Conservation (phyloP, 148 eudicot genomes). For the Bassia scoparia region DNA sequence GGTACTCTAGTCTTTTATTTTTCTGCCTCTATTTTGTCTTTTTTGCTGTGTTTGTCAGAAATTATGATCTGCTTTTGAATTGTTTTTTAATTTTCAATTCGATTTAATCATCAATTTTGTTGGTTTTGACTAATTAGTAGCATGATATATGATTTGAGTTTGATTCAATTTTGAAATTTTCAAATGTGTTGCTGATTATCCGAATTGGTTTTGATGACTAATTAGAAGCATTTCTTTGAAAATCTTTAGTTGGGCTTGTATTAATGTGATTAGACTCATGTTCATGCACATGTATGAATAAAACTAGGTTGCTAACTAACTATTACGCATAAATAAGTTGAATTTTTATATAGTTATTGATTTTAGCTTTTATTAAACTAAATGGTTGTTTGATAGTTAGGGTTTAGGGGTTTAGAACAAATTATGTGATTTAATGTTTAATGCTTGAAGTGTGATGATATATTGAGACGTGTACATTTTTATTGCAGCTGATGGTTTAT, state of each 20-base stretch:
- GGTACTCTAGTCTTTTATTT: slow-evolving; percentile 35
- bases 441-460: neutral
- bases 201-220: too few relatives aligned
- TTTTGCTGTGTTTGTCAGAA: neutral
- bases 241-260: neutral
- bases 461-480: slow-evolving; percentile 5
- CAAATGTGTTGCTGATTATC: too few relatives aligned
- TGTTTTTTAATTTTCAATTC: too few relatives aligned
- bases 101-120: too few relatives aligned
- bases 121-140: neutral
- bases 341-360: too few relatives aligned
- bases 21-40: neutral
- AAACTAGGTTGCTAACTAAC: neutral
- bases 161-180: too few relatives aligned
- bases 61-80: slow-evolving; percentile 20
- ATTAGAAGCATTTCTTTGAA: neutral
- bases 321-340: neutral
- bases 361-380: neutral
- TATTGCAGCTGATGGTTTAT: slow-evolving; percentile 81
- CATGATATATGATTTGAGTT: too few relatives aligned
- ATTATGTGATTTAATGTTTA: too few relatives aligned
- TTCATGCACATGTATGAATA: neutral
- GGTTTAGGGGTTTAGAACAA: neutral
- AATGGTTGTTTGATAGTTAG: neutral
- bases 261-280: neutral